A percentile compares a stretch with the other conserved stretches of the same genome.
Evolutionary conservation across 768 basidiomycete species (phyloP).

Genomic region (Neoboletus magnificus): DNA sequence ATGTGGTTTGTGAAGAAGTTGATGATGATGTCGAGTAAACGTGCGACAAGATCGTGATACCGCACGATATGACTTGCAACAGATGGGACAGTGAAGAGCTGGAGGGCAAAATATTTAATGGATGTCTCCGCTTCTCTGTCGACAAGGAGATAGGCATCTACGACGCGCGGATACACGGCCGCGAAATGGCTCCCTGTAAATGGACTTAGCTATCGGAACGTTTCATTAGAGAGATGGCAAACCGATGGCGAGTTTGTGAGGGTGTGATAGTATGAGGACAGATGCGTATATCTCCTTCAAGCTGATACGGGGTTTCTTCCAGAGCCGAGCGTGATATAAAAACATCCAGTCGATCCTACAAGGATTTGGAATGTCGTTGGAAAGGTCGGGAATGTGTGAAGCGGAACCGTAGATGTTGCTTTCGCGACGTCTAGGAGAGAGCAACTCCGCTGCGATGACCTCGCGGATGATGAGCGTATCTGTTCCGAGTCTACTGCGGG

Average conservation of each 20-base stretch:
- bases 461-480: conserved; percentile 70
- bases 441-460: conserved; percentile 65
- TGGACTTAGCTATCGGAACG: conserved; percentile 3
- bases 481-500: conserved; percentile 63
- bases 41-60: conserved; percentile 68
- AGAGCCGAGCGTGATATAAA: conserved; percentile 77
- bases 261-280: conserved; percentile 64
- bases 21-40: conserved; percentile 78
- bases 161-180: conserved; percentile 78
- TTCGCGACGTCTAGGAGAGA: conserved; percentile 58
- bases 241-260: conserved; percentile 80
- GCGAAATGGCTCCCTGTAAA: conserved; percentile 76
- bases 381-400: conserved; percentile 35
- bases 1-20: conserved; percentile 94
- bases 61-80: conserved; percentile 77
- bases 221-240: conserved; percentile 8
- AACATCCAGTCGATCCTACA: conserved; percentile 73
- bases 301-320: conserved; percentile 80
- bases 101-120: conserved; percentile 89
- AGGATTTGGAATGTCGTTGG: conserved; percentile 44
- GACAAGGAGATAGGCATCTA: conserved; percentile 87
- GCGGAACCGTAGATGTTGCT: conserved; percentile 42
- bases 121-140: conserved; percentile 95
- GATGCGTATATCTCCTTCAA: conserved; percentile 82
- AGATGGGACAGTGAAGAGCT: conserved; percentile 89